Evolutionary conservation across 208 protist genomes (phyloP), one percentile per base, ranked within the genome.

Genomic region (Herpetomonas muscarum): DNA sequence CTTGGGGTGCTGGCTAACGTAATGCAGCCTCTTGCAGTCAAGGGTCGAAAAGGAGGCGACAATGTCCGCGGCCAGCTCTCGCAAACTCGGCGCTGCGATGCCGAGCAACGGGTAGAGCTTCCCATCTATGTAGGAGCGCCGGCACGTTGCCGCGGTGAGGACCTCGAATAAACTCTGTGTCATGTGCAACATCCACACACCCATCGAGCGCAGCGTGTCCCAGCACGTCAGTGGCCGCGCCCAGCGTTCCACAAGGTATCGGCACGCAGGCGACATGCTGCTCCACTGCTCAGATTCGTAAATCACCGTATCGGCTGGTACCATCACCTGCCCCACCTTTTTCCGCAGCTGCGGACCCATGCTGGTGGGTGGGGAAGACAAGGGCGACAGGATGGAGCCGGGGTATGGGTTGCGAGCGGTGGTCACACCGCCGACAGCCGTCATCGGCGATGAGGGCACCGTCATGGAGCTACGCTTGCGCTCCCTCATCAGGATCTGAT

Each of bases 101-200:
- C 71, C 68, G 0, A 52, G 41, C 39, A 74, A 49, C 12, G 53
- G 67, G 53, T 67, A 62, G 44, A 74, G 61, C 24, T 42, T 45
- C 21, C 28, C 57, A 49, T 69, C 57, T n/a, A 53, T 58, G 55
- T 52, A 74, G 6, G 56, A 51, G 9, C 67, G 59, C 5, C 68
- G 61, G 25, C 68, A 69, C 36, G 68, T 60, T 29, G 69, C 61
- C n/a, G 68, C 67, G 49, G 60, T 55, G n/a, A 84, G 48, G 7
- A 84, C 42, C 64, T 71, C 61, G 42, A 84, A 74, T 24, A 84
- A 57, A 13, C 63, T 64, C 19, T 63, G 55, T 17, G 66, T 69
- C 19, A 73, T 65, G 37, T 64, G 56, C 41, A 79, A 32, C 10
- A 67, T 71, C 58, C 74, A 72, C 4, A 79, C 57, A 15, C 58